Base-by-base conservation (phyloP, 1,284 basidiomycete species). In the Singerocomus rubriflavus region DNA sequence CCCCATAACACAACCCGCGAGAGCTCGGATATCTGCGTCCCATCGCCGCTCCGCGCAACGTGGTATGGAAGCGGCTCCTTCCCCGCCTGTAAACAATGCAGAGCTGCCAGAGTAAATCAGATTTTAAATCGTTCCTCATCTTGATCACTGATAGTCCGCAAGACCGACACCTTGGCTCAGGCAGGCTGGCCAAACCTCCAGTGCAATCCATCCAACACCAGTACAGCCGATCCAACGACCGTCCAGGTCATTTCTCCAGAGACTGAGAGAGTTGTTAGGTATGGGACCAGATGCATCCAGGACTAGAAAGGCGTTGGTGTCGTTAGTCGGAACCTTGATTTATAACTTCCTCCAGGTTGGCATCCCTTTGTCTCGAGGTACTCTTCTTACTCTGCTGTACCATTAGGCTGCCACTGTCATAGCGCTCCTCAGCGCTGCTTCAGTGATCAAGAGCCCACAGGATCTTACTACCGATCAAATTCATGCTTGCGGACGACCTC, bases 261-360 rank as follows among this genome's bases (percentile, higher is more conserved):
- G 53, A n/a, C 10, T 74, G 9, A 67, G 80, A 56, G 66, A 69
- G 1, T 76, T 78, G 58, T 67, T 88, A 50, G 87, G 86, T 2
- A 69, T 81, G 54, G 83, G 81, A 5, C 74, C 79, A 6, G 69
- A 72, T 34, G 79, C 81, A 32, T 77, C 83, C 7, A 74, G 71
- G 48, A 73, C 72, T 7, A 75, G 85, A 41, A 82, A 79, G 61
- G 72, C 78, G 44, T 63, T 85, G 9, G 72, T 85, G n/a, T 77
- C 77, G 3, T 58, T 88, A 5, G 61, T 81, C 30, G 81, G 78
- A 68, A 78, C 74, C 50, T 53, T 85, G 5, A 51, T 62, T 2
- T 85, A 82, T 64, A 79, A 79, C 51, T 66, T 78, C 26, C 59
- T 71, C 8, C 85, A 90, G 75, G 86, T 85, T 48, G 32, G 76